Evolutionary conservation across 2,329 filamentous ascomycete species (phyloP), one percentile per base, ranked within the genome.

Genomic region (Aspergillus amoenus): DNA sequence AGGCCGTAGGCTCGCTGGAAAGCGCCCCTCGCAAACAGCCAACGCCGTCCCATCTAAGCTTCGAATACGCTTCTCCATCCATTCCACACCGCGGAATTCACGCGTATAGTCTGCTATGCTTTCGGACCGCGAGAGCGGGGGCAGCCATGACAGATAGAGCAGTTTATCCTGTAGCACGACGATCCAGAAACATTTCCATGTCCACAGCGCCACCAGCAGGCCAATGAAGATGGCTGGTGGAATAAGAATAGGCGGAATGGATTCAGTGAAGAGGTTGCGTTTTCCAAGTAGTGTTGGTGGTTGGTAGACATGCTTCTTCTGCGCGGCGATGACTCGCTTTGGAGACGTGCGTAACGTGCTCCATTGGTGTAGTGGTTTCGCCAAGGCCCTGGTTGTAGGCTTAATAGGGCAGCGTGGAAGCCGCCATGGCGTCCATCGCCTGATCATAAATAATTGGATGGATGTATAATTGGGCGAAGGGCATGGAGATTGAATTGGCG

Each of bases 161-260:
- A 93, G 90, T 68, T 88, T 88, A 68, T 93, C 90, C 73, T 93
- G 90, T 69, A 92, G 89, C 4, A 89, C 64, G 27, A 93, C 79
- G 76, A 92, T 84, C 85, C 91, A 89, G 52, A 85, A 72, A 68
- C 88, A 91, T 72, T 84, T 84, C 72, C 82, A 83, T 1, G 76
- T 71, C 81, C 81, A 93, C 13, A 93, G 76, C 3, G 81, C 81
- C 17, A 89, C 66, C 4, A 90, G 78, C 37, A 93, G 78, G 1
- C 87, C 85, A 13, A 78, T 70, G 67, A 91, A 92, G 43, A 90
- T 77, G 6, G 82, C 67, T 0, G 90, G 90, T 7, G 89, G 86
- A 3, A 88, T 73, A n/a, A 89, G 72, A 12, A 82, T 61, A 1
- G 75, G 62, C 1, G 79, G 78, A 9, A 82, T 68, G 17, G 68